Conservation (phyloP, 139 green algal genomes). For the Marvania coccoides region DNA sequence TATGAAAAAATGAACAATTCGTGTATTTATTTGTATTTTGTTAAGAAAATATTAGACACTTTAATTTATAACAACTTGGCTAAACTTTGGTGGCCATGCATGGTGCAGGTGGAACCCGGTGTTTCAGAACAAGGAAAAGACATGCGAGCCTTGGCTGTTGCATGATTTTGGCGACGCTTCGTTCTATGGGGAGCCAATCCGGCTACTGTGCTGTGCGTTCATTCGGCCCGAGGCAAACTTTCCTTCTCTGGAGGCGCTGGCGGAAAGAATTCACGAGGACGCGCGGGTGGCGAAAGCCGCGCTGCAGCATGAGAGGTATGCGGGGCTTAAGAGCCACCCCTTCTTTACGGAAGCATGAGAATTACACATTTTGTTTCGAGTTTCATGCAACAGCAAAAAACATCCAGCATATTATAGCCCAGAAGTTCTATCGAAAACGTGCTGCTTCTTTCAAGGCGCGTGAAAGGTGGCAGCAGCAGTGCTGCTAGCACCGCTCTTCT, state of each 20-base stretch:
- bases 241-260: conserved; percentile 56
- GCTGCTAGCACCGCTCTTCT: no score
- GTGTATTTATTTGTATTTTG: no score
- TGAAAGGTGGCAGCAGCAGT: no score
- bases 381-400: background rate
- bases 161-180: conserved; percentile 73
- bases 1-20: no score
- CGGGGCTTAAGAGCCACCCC: conserved; percentile 18
- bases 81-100: background rate
- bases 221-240: conserved; percentile 86
- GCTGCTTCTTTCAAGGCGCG: no score
- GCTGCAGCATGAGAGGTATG: conserved; percentile 34
- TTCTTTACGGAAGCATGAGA: conserved; percentile 30
- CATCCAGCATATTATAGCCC: no score
- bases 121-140: conserved; percentile 67
- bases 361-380: background rate
- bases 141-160: conserved; percentile 69
- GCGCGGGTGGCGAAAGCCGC: conserved; percentile 39
- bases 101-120: conserved; percentile 87
- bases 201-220: conserved; percentile 73
- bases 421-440: no score
- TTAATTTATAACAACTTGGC: background rate
- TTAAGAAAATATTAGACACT: no score
- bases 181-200: conserved; percentile 60
- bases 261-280: conserved; percentile 72